Evolutionary conservation across 768 basidiomycete species (phyloP).

Genomic region (Cyclocybe aegerita): DNA sequence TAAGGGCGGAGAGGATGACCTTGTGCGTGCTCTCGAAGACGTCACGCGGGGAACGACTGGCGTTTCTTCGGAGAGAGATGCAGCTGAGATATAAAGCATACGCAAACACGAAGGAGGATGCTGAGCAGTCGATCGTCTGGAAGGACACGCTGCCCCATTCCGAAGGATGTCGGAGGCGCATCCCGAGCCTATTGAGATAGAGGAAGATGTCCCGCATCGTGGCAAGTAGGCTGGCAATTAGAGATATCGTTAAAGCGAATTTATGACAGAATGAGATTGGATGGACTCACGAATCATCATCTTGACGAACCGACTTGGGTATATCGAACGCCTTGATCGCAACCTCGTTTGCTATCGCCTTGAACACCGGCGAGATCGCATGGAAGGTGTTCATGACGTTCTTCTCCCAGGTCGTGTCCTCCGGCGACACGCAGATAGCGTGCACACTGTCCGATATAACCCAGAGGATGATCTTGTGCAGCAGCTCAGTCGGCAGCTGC

Average conservation of each 20-base stretch:
- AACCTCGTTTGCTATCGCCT: constrained; percentile 32
- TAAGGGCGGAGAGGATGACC: constrained; percentile 24
- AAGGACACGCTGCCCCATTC: constrained; percentile 18
- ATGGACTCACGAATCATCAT: constrained; percentile 16
- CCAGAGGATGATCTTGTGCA: constrained; percentile 31
- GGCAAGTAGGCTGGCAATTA: constrained; percentile 8
- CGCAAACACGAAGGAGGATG: constrained; percentile 26
- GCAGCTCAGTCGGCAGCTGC: constrained; percentile 34
- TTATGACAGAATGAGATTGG: not conserved
- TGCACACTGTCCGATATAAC: constrained; percentile 33
- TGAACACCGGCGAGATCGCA: constrained; percentile 31
- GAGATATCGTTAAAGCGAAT: not conserved
- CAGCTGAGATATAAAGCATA: constrained; percentile 31
- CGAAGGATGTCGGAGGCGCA: constrained; percentile 20
- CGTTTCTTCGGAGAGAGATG: constrained; percentile 23
- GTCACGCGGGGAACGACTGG: constrained; percentile 15
- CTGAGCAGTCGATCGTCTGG: constrained; percentile 21
- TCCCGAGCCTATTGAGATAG: constrained; percentile 24
- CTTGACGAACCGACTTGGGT: constrained; percentile 7
- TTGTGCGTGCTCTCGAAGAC: constrained; percentile 25
- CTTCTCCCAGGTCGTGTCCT: constrained; percentile 32
- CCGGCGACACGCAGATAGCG: constrained; percentile 27
- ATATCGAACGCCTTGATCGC: constrained; percentile 33
- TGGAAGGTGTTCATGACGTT: constrained; percentile 29
- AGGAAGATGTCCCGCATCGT: constrained; percentile 19